Evolutionary conservation across 352 stramenopile species (phyloP).

Genomic region (Phytophthora crassamura): DNA sequence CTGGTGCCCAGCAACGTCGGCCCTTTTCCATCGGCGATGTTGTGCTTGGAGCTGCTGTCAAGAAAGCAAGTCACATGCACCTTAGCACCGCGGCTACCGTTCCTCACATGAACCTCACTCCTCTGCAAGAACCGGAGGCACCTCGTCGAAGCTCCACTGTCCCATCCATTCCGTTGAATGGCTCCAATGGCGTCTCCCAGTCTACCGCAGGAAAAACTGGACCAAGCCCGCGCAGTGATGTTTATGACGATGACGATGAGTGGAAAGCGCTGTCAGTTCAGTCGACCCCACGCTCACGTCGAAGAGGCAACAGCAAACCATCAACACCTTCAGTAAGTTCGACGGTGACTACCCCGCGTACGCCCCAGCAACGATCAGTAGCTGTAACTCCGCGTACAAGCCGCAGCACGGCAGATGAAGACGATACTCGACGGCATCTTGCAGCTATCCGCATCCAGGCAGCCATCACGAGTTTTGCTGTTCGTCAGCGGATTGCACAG

Average conservation of each 20-base stretch:
- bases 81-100: constrained; percentile 21
- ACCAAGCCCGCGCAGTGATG: constrained; percentile 10
- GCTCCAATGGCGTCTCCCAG: background rate
- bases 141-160: constrained; percentile 26
- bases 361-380: background rate
- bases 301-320: background rate
- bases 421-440: background rate
- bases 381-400: constrained; percentile 7
- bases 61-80: constrained; percentile 6
- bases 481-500: constrained; percentile 33
- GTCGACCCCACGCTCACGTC: constrained; percentile 5
- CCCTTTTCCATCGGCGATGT: constrained; percentile 21
- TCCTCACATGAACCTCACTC: constrained; percentile 17
- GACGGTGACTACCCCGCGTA: background rate
- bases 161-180: constrained; percentile 16
- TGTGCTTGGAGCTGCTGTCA: constrained; percentile 15
- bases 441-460: constrained; percentile 54
- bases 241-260: constrained; percentile 21
- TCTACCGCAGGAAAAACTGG: background rate
- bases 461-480: constrained; percentile 31
- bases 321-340: background rate
- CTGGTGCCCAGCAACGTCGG: background rate
- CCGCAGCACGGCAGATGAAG: background rate
- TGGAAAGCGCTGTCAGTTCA: constrained; percentile 10
- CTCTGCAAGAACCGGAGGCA: constrained; percentile 6